Base-by-base conservation (phyloP, 352 stramenopile species). In the Phytopythium litorale region DNA sequence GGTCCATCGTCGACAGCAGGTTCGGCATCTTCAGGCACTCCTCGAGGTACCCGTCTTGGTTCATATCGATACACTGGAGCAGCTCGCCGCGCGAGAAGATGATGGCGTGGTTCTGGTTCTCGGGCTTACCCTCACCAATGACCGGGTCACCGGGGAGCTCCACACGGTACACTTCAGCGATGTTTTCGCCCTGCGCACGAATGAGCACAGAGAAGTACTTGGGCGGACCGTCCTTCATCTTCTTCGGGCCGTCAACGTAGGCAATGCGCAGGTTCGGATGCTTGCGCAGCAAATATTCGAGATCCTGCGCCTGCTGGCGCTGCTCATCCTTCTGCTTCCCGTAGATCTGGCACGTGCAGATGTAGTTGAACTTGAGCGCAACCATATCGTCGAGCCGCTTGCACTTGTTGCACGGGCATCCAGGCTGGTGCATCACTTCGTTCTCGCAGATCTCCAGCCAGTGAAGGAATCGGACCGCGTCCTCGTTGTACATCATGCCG, bases 41-140 rank as follows among this genome's bases (percentile, higher is more conserved):
- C 62, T 96, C 87, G 2, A 94, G 68, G 67, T 94, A 94, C 0
- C 76, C 80, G 48, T 96, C 87, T 66, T 96, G 87, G 67, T 96
- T 96, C 87, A 94, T 94, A 84, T 96, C 87, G 52, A 96, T 96
- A 89, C 82, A 92, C 74, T 96, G 87, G 6, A 96, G 62, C 49
- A 92, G 67, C 56, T 96, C 87, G 42, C 87, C 87, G 42, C 85
- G 84, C 56, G 85, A 91, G 64, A 96, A 96, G 37, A 94, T 87
- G 49, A 96, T 86, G 12, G 87, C 87, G 57, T 94, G 85, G 68
- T 96, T 96, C 63, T 96, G 87, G 78, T 96, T 96, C 56, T 94
- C 85, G 9, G 85, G 85, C 63, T 96, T 96, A 79, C 85, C 87
- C 79, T 96, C 85, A 57, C 87, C 87, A 58, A 96, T 60, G 53